These are phyloP conservation scores for Pseudocercospora cruenta DNA, from an alignment of 2,329 filamentous ascomycete species.

Conservation along the genomic window DNA sequence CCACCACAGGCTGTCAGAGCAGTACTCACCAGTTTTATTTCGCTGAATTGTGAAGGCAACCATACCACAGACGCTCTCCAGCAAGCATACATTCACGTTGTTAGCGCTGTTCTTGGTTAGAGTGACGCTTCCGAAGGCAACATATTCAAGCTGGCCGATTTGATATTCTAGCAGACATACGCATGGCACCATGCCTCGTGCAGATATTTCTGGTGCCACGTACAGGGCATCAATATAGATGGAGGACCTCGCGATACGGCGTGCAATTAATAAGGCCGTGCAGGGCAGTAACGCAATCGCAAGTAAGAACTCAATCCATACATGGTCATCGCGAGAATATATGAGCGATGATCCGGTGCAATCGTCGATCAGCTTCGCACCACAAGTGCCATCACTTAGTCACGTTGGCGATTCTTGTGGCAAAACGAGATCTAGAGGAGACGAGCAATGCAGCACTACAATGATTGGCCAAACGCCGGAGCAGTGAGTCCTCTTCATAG, in stretches of 20 bases:
- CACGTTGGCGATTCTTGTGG: not conserved
- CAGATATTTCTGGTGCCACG: not conserved
- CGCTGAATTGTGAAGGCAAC: not conserved
- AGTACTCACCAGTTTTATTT: not conserved
- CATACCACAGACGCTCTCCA: no score
- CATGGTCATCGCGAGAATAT: not conserved
- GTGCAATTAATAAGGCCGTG: not conserved
- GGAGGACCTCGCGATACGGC: not conserved
- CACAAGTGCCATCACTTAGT: not conserved
- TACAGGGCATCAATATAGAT: not conserved
- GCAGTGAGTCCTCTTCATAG: not conserved
- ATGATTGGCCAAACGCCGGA: conserved; percentile 13
- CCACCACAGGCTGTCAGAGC: not conserved
- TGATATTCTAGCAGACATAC: not conserved
- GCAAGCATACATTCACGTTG: not conserved
- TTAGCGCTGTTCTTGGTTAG: not conserved
- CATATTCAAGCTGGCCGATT: not conserved
- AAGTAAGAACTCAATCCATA: not conserved
- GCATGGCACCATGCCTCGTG: not conserved
- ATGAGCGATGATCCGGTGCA: not conserved
- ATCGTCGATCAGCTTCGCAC: not conserved
- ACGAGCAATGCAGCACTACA: conserved; percentile 17
- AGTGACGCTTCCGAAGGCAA: not conserved
- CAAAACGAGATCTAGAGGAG: not conserved
- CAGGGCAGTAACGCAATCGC: not conserved